Conservation (phyloP, 2,329 filamentous ascomycete species). For the Gremmenia infestans region DNA sequence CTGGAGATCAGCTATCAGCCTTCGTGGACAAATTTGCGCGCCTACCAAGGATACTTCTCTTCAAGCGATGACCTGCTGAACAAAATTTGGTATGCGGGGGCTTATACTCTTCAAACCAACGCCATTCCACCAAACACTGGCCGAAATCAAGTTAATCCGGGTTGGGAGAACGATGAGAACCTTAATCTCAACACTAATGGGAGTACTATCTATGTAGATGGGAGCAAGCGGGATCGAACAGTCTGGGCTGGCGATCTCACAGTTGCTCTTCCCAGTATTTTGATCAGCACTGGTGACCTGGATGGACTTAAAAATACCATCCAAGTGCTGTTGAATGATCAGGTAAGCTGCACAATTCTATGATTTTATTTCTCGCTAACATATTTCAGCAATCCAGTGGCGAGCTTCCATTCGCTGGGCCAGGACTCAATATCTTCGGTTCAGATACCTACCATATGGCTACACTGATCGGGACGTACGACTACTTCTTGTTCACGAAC, state of each 20-base stretch:
- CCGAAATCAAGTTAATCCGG: slow-evolving; percentile 25
- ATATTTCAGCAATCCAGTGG: slow-evolving; percentile 32
- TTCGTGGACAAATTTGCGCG: slow-evolving; percentile 38
- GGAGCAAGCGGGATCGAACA: slow-evolving; percentile 53
- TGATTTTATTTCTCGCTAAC: not conserved
- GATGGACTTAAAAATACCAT: slow-evolving; percentile 46
- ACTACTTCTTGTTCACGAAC: slow-evolving; percentile 52
- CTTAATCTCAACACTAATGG: slow-evolving; percentile 31
- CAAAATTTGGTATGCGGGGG: slow-evolving; percentile 47
- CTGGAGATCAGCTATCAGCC: slow-evolving; percentile 38
- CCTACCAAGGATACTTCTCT: slow-evolving; percentile 52
- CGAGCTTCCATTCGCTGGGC: slow-evolving; percentile 45
- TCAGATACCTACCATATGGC: slow-evolving; percentile 54
- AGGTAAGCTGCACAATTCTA: slow-evolving; percentile 4
- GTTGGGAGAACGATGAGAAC: slow-evolving; percentile 39
- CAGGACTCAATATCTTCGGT: slow-evolving; percentile 36
- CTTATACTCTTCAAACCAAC: slow-evolving; percentile 38
- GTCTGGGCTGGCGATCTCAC: slow-evolving; percentile 60
- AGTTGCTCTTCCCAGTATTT: slow-evolving; percentile 49
- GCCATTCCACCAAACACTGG: slow-evolving; percentile 28
- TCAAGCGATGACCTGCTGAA: slow-evolving; percentile 46
- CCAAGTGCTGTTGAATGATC: slow-evolving; percentile 39
- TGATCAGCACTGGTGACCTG: slow-evolving; percentile 50
- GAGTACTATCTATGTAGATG: slow-evolving; percentile 40
- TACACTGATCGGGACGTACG: slow-evolving; percentile 53